Evolutionary conservation across 2,329 filamentous ascomycete genomes (phyloP), one percentile per base, ranked within the genome.

Genomic region (Aureobasidium sp.): DNA sequence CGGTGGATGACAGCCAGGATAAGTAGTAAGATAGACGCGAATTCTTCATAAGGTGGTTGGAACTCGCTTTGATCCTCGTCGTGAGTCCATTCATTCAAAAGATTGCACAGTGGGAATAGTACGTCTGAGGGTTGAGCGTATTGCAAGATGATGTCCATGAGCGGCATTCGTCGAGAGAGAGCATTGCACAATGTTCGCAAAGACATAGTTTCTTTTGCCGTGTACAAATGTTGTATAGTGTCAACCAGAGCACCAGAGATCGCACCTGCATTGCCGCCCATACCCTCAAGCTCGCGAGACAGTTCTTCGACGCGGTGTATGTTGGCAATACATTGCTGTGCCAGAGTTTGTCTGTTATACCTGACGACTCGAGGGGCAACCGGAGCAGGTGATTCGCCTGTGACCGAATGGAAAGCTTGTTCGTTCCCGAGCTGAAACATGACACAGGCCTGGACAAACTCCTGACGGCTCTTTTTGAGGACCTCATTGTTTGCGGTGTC

Each of bases 371-470:
- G 88, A 1, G 94, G 93, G 56, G 95, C 82, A 43, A 90, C 92
- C 69, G 93, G 90, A 82, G 96, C 91, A 0, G 93, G 93, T 29
- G 94, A 91, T 72, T 97, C 94, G 6, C 94, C 94, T 2, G 98
- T 81, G 13, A 99, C 86, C 5, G 88, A 87, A 74, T 95, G 90
- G 20, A 97, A 93, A 58, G 91, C 92, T 40, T 89, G 85, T 69
- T 94, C 90, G 0, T 90, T 88, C 29, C 98, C 90, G n/a, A 99
- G 83, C 1, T 90, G 90, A 76, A 98, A 95, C 45, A 98, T 85
- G 64, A 93, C 93, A 75, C 96, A 99, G 0, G 95, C 91, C 69
- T 97, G 96, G 47, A 97, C 88, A 70, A 98, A 98, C 68, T 98
- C 83, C 80, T 92, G 92, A 31, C 91, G 87, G 33, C 93, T 93